phyloP scores from a whole-genome alignment of 2,329 filamentous ascomycete genomes.

The Phoma sp. region DNA sequence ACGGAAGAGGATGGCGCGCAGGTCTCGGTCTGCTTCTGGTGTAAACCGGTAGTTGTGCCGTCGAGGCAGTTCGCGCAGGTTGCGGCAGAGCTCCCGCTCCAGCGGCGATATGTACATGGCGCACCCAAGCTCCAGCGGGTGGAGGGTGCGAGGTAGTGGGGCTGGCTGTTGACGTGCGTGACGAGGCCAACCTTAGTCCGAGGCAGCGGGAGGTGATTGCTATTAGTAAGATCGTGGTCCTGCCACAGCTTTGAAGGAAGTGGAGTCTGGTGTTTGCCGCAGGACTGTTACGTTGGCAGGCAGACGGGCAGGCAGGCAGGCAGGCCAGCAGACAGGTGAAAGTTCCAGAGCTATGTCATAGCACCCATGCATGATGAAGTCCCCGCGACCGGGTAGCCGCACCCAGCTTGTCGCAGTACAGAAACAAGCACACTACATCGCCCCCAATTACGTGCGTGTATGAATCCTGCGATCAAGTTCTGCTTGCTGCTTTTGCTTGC shows the following conservation, averaged over 20 bases:
- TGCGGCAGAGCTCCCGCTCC: constrained; percentile 83
- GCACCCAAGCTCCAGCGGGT: constrained; percentile 16
- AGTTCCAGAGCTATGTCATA: constrained; percentile 16
- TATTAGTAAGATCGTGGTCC: constrained; percentile 22
- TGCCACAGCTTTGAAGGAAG: constrained; percentile 19
- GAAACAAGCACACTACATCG: background rate
- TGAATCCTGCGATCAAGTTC: too few relatives aligned
- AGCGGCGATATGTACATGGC: constrained; percentile 57
- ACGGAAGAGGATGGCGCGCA: constrained; percentile 83
- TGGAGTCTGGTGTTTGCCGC: constrained; percentile 1
- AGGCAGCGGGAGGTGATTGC: background rate
- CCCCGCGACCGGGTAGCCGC: constrained; percentile 2
- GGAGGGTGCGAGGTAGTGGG: constrained; percentile 21
- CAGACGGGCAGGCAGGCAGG: background rate
- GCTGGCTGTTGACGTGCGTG: constrained; percentile 7
- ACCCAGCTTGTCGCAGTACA: constrained; percentile 1
- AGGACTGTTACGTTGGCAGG: background rate
- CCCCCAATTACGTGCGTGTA: background rate
- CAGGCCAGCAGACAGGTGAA: constrained; percentile 9
- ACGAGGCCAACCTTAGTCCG: background rate
- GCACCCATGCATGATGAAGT: constrained; percentile 1
- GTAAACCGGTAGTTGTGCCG: constrained; percentile 78
- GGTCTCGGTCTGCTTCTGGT: constrained; percentile 70
- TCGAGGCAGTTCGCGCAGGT: constrained; percentile 78
- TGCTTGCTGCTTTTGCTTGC: too few relatives aligned